A percentile compares a stretch with the other conserved stretches of the same genome.
Conservation (phyloP, 1,139 yeast species). For the Geotrichum australiense region DNA sequence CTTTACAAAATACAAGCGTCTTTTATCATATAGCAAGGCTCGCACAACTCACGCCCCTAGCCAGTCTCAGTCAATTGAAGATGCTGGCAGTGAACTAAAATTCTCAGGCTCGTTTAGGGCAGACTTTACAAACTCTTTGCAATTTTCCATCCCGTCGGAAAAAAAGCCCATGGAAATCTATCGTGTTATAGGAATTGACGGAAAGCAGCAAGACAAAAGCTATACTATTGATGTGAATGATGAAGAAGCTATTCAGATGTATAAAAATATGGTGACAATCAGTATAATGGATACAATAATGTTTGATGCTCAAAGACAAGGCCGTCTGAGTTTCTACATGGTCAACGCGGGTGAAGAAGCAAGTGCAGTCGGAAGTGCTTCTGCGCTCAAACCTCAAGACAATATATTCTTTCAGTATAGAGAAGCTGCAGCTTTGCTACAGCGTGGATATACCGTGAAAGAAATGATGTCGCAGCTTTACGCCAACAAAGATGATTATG, state of each 20-base stretch:
- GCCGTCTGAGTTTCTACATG: slow-evolving; percentile 35
- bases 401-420: slow-evolving; percentile 33
- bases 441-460: slow-evolving; percentile 33
- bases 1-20: too few relatives aligned
- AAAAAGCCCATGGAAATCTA: slow-evolving; percentile 28
- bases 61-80: slow-evolving; percentile 26
- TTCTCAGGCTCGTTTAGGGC: slow-evolving; percentile 31
- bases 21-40: too few relatives aligned
- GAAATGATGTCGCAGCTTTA: slow-evolving; percentile 34
- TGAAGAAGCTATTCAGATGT: slow-evolving; percentile 29
- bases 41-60: too few relatives aligned
- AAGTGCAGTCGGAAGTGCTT: slow-evolving; percentile 33
- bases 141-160: slow-evolving; percentile 25
- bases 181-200: slow-evolving; percentile 30
- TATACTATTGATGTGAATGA: slow-evolving; percentile 26
- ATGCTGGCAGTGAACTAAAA: slow-evolving; percentile 26
- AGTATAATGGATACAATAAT: slow-evolving; percentile 31
- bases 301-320: slow-evolving; percentile 37
- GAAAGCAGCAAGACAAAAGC: slow-evolving; percentile 26
- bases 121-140: slow-evolving; percentile 26
- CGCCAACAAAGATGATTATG: slow-evolving; percentile 31
- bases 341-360: slow-evolving; percentile 38
- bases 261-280: slow-evolving; percentile 32
- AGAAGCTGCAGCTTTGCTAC: slow-evolving; percentile 33
- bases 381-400: slow-evolving; percentile 33